Evolutionary conservation across 2,329 filamentous ascomycete species (phyloP), one percentile per base, ranked within the genome.

Genomic region (Elsinoe australis): DNA sequence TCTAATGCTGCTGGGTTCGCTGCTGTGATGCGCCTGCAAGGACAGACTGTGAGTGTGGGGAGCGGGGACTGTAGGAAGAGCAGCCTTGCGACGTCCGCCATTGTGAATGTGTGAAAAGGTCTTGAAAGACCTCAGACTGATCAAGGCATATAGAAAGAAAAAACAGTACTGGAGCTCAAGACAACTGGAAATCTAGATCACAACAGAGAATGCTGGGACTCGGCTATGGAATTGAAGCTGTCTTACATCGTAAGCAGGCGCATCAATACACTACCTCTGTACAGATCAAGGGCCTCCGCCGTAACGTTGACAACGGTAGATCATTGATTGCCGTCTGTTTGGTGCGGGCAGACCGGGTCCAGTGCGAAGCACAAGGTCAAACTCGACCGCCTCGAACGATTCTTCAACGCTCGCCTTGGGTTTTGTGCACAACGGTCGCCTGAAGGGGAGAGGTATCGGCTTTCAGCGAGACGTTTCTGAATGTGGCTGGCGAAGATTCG

Each of bases 61-160:
- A 48, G 33, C 14, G 45, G 45, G n/a, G 45, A 48, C 15, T 48
- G 19, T 6, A 48, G 21, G 33, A 48, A 48, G 10, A 48, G n/a
- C 6, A 34, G 24, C 17, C n/a, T 48, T 17, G 31, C 45, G 19
- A 48, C n/a, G 18, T 36, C 34, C 31, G 31, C 32, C 45, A 48
- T 48, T 24, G 8, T 44, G 39, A 21, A 18, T 15, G 14, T 21
- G 22, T 12, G 6, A 12, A 14, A 4, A 32, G 17, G 22, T 18
- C 24, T 15, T 7, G 8, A 19, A 3, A 26, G n/a, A 15, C 15
- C 10, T 3, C 14, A 44, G 2, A 17, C n/a, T 21, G 5, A 15
- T 14, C 18, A 14, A n/a, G 14, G n/a, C 39, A 32, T 44, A 19
- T 15, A 26, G n/a, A 32, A 32, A n/a, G 26, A 32, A 14, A 5